Evolutionary conservation across 2,329 filamentous ascomycete species (phyloP), one percentile per base, ranked within the genome.

Genomic region (Cladophialophora yegresii): DNA sequence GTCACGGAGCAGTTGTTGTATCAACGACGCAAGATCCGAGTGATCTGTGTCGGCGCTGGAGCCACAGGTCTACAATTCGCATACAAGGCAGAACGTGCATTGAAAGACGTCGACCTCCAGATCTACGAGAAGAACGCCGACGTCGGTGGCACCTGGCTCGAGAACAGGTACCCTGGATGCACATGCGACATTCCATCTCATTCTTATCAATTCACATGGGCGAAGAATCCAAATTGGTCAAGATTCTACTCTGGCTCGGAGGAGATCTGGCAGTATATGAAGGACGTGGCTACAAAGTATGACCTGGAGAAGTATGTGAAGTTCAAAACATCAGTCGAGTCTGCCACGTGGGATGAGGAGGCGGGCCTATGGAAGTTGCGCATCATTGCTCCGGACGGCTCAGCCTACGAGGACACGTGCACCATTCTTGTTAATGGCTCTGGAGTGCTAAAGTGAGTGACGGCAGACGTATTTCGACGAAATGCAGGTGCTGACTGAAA

Each of bases 131-230:
- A 69, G 63, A 74, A 74, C 28, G 40, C 45, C 12, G 72, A 73
- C 9, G 43, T 75, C 23, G 74, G 74, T 4, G 74, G 74, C 1
- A 74, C 74, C 6, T 76, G 73, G 74, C 65, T 70, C 4, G 72
- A 72, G 64, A 75, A 75, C 62, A 49, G 67, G 9, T 76, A 74
- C 59, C 73, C 72, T 8, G 74, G 75, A 8, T 75, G 73, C 65
- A 66, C 65, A n/a, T 69, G 67, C 49, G 67, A 69, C 50, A 68
- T 70, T 5, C 82, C 79, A 85, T 82, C 73, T 84, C 83, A 20
- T 87, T 87, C 69, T 83, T 67, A 67, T 60, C 80, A 83, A 62
- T 83, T 81, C 65, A 78, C 77, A 6, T 84, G 82, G 75, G 81
- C 81, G 63, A 64, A 64, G 49, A 68, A 68, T 58, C 82, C 81